Base-by-base conservation (phyloP, 306 rosid genomes). In the Hippophae tibetana region DNA sequence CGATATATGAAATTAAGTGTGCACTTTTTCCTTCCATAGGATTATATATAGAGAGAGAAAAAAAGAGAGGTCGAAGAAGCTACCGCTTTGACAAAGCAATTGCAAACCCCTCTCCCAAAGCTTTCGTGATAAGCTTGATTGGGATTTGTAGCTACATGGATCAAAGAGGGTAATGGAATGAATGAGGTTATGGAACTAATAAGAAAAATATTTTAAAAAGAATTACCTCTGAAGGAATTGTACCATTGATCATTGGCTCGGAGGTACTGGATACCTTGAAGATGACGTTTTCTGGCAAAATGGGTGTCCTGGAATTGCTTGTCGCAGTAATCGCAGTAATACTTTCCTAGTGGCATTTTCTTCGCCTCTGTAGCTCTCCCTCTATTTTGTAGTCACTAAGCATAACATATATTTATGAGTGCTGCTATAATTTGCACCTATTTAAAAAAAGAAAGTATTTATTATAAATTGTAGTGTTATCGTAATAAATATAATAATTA, bases 231-330 rank as follows among this genome's bases (percentile, higher is more conserved):
- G 93, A 83, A 58, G 70, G 96, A 92, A 76, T 85, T 88, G 69
- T 75, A 85, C 98, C 98, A 85, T 7, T 77, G 83, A 61, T 93
- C 90, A 70, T 88, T 87, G 69, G 95, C 80, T 59, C 86, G 79
- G 26, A 72, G 82, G 54, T 92, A 96, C 5, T 82, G 89, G 66
- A 80, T 79, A 5, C 84, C 78, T 7, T 74, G 79, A 60, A 69
- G 75, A 69, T 87, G 96, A 41, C 99, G 88, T 71, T 77, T 85
- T 6, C 99, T 75, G 46, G 85, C 93, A 0, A 53, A 72, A 0
- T 86, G 74, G 5, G 85, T 81, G 70, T 92, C 99, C 58, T 80
- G 95, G 64, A 92, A 85, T 55, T 76, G 78, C 77, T 83, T 87
- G 31, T 83, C 81, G 69, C 99, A 92, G 62, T 92, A 92, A 13